Evolutionary conservation across 163 green algal genomes (phyloP).

Genomic region (Smithsoniella earleae): DNA sequence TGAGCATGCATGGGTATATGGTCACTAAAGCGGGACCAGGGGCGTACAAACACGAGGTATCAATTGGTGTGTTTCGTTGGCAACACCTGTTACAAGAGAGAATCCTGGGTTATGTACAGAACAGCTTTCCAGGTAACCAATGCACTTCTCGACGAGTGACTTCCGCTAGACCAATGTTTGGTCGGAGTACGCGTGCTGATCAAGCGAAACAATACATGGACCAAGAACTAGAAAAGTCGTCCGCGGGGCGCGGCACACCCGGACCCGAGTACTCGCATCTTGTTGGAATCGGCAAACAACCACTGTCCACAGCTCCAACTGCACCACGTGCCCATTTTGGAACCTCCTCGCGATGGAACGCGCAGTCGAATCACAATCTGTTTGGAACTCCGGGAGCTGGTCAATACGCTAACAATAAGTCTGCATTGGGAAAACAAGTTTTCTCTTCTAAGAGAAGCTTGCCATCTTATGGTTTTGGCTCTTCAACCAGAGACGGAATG

Average conservation of each 20-base stretch:
- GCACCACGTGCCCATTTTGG: not conserved
- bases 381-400: not conserved
- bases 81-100: not conserved
- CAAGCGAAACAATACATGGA: not conserved
- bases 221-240: not conserved
- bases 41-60: conserved; percentile 6
- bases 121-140: not conserved
- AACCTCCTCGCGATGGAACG: not conserved
- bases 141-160: not conserved
- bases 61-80: not conserved
- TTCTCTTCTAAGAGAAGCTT: conserved; percentile 1
- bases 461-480: not conserved
- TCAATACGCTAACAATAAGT: conserved; percentile 10
- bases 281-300: conserved; percentile 13
- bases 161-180: conserved; percentile 22
- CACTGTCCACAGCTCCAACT: not conserved
- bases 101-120: not conserved
- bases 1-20: not conserved
- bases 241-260: not conserved
- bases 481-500: not conserved
- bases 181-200: not conserved
- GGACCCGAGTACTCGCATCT: not conserved
- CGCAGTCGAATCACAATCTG: not conserved
- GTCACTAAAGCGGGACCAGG: not conserved
- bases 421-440: conserved; percentile 4